Evolutionary conservation across 345 rosid genomes (phyloP).

Genomic region (Bruguiera parviflora): DNA sequence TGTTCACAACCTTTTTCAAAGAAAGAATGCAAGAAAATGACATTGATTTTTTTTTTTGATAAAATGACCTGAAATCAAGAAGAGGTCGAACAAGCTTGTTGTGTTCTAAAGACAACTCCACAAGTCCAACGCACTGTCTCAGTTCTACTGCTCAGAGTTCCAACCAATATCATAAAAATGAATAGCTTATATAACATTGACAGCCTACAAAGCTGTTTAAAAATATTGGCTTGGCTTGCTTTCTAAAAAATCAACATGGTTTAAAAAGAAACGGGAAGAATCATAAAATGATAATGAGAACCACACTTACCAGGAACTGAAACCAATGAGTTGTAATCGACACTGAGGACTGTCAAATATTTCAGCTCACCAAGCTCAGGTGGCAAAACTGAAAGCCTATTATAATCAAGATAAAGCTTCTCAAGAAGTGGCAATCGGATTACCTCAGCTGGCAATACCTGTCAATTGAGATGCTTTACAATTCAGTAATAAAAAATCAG

Average conservation of each 20-base stretch:
- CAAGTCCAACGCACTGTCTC: conserved; percentile 75
- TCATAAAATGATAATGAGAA: too few relatives aligned
- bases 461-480: conserved; percentile 13
- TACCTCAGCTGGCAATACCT: conserved; percentile 84
- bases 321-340: conserved; percentile 69
- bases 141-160: conserved; percentile 66
- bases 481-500: not conserved
- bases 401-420: conserved; percentile 85
- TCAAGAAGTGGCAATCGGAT: conserved; percentile 75
- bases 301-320: conserved; percentile 83
- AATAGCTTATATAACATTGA: conserved; percentile 9
- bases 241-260: too few relatives aligned
- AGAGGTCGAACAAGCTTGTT: conserved; percentile 94
- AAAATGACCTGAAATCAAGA: conserved; percentile 94
- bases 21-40: conserved; percentile 10
- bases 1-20: conserved; percentile 19
- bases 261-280: too few relatives aligned
- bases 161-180: conserved; percentile 24
- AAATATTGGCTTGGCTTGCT: too few relatives aligned
- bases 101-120: conserved; percentile 91
- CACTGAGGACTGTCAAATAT: conserved; percentile 67
- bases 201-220: not conserved
- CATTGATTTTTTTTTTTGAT: conserved; percentile 15
- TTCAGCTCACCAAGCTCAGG: conserved; percentile 83
- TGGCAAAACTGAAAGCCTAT: conserved; percentile 73